Percentiles rank a stretch among this genome's conserved stretches.
Evolutionary conservation across 257 asterid genomes (phyloP).

Genomic region (Lycium ferocissimum): DNA sequence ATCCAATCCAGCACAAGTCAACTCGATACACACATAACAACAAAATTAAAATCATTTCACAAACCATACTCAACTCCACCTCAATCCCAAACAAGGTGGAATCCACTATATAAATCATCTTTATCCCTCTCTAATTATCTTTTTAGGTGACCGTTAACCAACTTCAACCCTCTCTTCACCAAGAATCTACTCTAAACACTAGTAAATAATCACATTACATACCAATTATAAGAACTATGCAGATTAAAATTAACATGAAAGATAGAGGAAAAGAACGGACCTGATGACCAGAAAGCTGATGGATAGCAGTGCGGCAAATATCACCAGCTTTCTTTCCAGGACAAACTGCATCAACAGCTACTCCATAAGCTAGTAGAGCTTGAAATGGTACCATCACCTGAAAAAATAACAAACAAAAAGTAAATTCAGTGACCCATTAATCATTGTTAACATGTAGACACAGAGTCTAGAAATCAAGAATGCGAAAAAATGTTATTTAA

Average conservation of each 20-base stretch:
- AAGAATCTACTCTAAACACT: background rate
- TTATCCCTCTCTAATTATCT: background rate
- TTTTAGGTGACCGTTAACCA: background rate
- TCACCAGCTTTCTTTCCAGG: constrained; percentile 97
- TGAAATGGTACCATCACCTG: constrained; percentile 98
- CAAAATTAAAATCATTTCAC: background rate
- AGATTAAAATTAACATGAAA: background rate
- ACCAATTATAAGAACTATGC: background rate
- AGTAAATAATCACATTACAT: background rate
- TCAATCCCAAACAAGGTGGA: background rate
- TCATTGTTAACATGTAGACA: background rate
- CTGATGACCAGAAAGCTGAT: constrained; percentile 74
- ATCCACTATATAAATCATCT: background rate
- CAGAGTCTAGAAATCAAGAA: constrained; percentile 23
- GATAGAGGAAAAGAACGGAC: constrained; percentile 38
- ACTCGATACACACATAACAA: background rate
- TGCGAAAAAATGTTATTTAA: too few species aligned
- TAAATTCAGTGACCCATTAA: background rate
- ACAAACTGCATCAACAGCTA: constrained; percentile 89
- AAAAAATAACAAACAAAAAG: background rate
- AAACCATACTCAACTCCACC: background rate
- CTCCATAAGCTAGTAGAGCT: constrained; percentile 86
- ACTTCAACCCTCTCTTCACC: background rate
- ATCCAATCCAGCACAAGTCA: constrained; percentile 2
- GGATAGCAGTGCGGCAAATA: constrained; percentile 82